These are phyloP conservation scores for Fragaria nilgerrensis DNA, from an alignment of 306 rosid species.

Conservation along the genomic window DNA sequence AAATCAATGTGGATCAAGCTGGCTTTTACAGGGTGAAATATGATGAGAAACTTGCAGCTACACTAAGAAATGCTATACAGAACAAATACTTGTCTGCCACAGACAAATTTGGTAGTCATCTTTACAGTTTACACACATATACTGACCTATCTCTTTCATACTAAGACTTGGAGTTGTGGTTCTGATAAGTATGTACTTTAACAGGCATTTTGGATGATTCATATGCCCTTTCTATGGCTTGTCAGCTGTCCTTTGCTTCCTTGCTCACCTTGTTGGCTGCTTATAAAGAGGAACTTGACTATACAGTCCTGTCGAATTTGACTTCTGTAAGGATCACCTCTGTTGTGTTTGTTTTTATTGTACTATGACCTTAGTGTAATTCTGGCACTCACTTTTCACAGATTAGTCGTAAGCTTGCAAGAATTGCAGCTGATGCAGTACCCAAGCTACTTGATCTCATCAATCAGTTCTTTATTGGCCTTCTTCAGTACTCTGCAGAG, in stretches of 20 bases:
- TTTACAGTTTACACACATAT: conserved; percentile 15
- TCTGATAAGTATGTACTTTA: conserved; percentile 29
- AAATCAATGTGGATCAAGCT: conserved; percentile 88
- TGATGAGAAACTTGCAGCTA: conserved; percentile 68
- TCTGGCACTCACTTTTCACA: conserved; percentile 33
- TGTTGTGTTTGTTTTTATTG: conserved; percentile 19
- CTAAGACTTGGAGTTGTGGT: conserved; percentile 12
- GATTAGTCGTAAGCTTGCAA: conserved; percentile 54
- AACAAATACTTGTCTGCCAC: conserved; percentile 63
- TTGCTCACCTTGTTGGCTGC: conserved; percentile 79
- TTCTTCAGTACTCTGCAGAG: conserved; percentile 78
- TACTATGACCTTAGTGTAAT: conserved; percentile 21
- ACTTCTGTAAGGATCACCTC: conserved; percentile 54
- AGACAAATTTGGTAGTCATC: conserved; percentile 75
- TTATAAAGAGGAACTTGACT: conserved; percentile 78
- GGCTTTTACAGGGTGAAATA: conserved; percentile 97
- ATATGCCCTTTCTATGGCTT: conserved; percentile 78
- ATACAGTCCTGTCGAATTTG: conserved; percentile 78
- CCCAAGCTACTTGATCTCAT: conserved; percentile 56
- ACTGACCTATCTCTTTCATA: conserved; percentile 1
- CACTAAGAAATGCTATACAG: conserved; percentile 71
- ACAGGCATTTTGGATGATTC: conserved; percentile 89
- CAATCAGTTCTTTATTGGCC: conserved; percentile 53
- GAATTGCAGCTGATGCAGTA: conserved; percentile 74
- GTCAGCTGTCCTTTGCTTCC: conserved; percentile 62